A percentile compares a stretch with the other conserved stretches of the same genome.
These are phyloP conservation scores for Fusarium sp. DNA, from an alignment of 2,329 filamentous ascomycete species.

Conservation along the genomic window DNA sequence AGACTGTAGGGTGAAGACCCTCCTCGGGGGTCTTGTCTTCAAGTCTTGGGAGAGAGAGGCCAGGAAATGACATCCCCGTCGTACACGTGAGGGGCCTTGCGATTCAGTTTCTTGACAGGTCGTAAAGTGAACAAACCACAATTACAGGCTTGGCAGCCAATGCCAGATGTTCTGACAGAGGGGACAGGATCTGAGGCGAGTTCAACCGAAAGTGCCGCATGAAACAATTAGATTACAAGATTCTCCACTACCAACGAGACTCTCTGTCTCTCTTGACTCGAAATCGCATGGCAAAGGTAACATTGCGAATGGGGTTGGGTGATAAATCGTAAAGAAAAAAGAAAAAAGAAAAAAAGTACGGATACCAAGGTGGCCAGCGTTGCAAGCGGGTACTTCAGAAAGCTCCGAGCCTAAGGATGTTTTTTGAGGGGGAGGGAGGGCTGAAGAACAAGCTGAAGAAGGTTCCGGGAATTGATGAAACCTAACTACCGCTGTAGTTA, in stretches of 20 bases:
- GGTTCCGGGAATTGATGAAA: not conserved
- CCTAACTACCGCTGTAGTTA: too few relatives aligned
- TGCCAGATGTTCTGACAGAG: too few relatives aligned
- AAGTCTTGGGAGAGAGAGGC: too few relatives aligned
- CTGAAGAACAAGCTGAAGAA: slow-evolving; percentile 1
- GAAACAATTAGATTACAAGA: slow-evolving; percentile 21
- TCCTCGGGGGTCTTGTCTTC: too few relatives aligned
- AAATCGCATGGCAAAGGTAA: not conserved
- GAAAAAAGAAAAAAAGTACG: too few relatives aligned
- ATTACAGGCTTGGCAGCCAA: not conserved
- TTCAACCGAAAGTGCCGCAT: slow-evolving; percentile 15
- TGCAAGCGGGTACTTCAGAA: not conserved
- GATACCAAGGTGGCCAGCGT: too few relatives aligned
- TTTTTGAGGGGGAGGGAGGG: not conserved
- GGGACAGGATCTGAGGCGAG: not conserved
- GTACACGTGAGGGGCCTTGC: slow-evolving; percentile 5
- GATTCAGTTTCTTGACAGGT: not conserved
- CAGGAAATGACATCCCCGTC: not conserved
- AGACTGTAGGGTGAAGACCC: not conserved
- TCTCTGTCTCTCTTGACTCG: slow-evolving; percentile 9
- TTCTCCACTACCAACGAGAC: slow-evolving; percentile 20
- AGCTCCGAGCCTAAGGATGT: not conserved
- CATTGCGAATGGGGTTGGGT: slow-evolving; percentile 3
- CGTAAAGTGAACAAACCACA: not conserved
- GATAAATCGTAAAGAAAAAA: not conserved